Evolutionary conservation across 2,329 filamentous ascomycete species (phyloP).

Genomic region (Aspergillus bombycis): DNA sequence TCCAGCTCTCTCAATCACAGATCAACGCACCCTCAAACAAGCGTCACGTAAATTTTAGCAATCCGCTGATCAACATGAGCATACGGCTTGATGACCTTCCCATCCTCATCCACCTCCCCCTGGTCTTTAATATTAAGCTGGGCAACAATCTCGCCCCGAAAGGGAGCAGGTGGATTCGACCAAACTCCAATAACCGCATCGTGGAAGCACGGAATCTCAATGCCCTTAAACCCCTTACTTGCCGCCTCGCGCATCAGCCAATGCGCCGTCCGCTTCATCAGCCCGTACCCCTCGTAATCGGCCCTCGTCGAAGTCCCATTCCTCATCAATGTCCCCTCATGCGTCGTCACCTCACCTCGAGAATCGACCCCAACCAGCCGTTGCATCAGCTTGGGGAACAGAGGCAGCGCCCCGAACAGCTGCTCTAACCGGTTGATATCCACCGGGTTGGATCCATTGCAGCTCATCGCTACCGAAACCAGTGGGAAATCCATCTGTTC

Average conservation of each 20-base stretch:
- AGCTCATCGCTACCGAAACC: conserved; percentile 6
- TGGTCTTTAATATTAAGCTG: conserved; percentile 5
- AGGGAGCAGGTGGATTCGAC: conserved; percentile 8
- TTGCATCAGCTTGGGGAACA: not conserved
- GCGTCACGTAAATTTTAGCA: conserved; percentile 9
- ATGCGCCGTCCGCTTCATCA: conserved; percentile 12
- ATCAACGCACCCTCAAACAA: not conserved
- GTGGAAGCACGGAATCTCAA: conserved; percentile 11
- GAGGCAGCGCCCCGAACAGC: not conserved
- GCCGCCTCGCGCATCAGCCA: conserved; percentile 12
- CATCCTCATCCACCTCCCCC: not conserved
- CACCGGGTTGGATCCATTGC: conserved; percentile 3
- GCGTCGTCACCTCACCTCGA: not conserved
- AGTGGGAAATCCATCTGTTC: conserved; percentile 15
- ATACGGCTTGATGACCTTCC: not conserved
- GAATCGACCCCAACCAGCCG: conserved; percentile 1
- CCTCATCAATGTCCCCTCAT: conserved; percentile 3
- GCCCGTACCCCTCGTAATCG: conserved; percentile 5
- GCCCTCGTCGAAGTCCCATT: conserved; percentile 12
- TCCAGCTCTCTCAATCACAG: not conserved
- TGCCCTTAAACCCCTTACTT: conserved; percentile 1
- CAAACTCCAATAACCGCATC: conserved; percentile 10
- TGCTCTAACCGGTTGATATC: conserved; percentile 1
- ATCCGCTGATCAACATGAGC: conserved; percentile 8
- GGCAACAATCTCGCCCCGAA: conserved; percentile 2